phyloP scores from a whole-genome alignment of 139 green algal genomes.

The Coelastrella sp. region DNA sequence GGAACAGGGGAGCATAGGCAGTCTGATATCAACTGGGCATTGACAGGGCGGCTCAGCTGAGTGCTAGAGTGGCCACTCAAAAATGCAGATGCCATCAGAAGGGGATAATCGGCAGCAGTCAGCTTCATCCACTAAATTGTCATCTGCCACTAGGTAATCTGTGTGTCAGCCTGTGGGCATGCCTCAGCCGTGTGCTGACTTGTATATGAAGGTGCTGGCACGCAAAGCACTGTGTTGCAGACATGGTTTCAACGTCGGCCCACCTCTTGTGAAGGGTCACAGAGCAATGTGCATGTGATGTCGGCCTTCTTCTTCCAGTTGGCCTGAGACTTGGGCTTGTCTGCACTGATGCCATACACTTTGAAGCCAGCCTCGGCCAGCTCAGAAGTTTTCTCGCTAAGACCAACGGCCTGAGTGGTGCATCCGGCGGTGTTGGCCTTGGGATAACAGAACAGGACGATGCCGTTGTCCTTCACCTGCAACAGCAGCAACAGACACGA shows the following conservation, averaged over 20 bases:
- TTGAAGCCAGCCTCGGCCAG: slow-evolving; percentile 53
- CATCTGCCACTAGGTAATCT: too few relatives aligned
- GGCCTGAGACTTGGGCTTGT: slow-evolving; percentile 52
- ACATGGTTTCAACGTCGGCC: background rate
- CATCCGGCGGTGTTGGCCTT: slow-evolving; percentile 60
- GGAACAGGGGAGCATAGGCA: background rate
- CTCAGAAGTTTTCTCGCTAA: slow-evolving; percentile 47
- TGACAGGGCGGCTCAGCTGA: background rate
- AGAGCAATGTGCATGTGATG: slow-evolving; percentile 50
- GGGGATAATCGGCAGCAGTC: too few relatives aligned
- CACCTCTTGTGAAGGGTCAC: slow-evolving; percentile 49
- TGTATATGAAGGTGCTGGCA: too few relatives aligned
- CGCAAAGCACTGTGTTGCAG: too few relatives aligned
- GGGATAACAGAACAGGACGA: slow-evolving; percentile 59
- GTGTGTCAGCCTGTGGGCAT: too few relatives aligned
- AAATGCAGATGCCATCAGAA: too few relatives aligned
- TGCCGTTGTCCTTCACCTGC: slow-evolving; percentile 48
- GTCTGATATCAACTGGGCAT: too few relatives aligned
- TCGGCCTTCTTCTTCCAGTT: slow-evolving; percentile 48
- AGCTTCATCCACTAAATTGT: too few relatives aligned
- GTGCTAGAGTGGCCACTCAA: too few relatives aligned
- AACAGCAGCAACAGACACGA: background rate
- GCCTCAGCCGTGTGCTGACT: too few relatives aligned
- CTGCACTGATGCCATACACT: slow-evolving; percentile 53
- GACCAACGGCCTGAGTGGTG: slow-evolving; percentile 57